Evolutionary conservation across 2,329 filamentous ascomycete genomes (phyloP).

Genomic region (Venturia oleaginea): DNA sequence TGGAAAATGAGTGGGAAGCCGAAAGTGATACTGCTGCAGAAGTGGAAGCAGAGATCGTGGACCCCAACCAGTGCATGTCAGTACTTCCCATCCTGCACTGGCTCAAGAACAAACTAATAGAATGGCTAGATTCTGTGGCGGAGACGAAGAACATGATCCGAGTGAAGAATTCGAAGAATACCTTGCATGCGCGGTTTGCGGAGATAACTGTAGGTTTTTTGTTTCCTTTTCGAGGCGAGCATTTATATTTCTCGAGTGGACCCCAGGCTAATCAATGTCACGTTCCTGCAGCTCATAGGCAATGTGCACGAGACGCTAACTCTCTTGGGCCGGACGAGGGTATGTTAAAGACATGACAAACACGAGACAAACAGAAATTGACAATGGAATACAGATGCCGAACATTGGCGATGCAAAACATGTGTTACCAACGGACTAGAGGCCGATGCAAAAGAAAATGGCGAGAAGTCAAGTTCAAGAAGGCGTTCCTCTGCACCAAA

Average conservation of each 20-base stretch:
- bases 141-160: conserved; percentile 75
- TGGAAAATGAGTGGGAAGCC: conserved; percentile 45
- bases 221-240: neutral
- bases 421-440: conserved; percentile 45
- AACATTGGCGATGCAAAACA: conserved; percentile 53
- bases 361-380: conserved; percentile 17
- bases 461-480: conserved; percentile 36
- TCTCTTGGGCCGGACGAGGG: conserved; percentile 54
- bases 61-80: conserved; percentile 57
- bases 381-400: conserved; percentile 37
- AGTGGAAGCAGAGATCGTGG: conserved; percentile 44
- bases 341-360: conserved; percentile 34
- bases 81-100: conserved; percentile 22
- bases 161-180: conserved; percentile 73
- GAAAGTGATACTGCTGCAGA: conserved; percentile 47
- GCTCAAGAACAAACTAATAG: neutral
- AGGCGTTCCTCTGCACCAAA: conserved; percentile 52
- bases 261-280: conserved; percentile 31
- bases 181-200: conserved; percentile 67
- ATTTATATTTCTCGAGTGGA: conserved; percentile 16
- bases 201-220: conserved; percentile 64
- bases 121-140: conserved; percentile 63
- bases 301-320: conserved; percentile 71
- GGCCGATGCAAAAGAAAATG: conserved; percentile 31
- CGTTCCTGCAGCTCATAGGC: conserved; percentile 66